Conservation (phyloP, 164 flowering plant genomes). For the Platanus orientalis region DNA sequence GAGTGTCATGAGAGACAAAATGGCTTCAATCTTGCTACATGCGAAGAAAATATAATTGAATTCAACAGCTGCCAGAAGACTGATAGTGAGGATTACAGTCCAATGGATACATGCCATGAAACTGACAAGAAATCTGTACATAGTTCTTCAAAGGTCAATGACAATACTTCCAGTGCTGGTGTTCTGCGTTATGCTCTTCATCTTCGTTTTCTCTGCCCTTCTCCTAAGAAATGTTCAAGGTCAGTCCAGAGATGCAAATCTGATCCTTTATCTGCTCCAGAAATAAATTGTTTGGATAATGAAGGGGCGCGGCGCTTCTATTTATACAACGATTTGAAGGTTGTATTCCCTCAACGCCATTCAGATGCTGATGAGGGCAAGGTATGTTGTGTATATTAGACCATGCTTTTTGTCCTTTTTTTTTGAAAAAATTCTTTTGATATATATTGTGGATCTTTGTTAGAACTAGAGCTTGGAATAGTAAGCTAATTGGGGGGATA, state of each 20-base stretch:
- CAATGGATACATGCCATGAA: slow-evolving; percentile 24
- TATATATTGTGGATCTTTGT: too few relatives aligned
- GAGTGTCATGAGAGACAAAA: slow-evolving; percentile 8
- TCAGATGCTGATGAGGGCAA: slow-evolving; percentile 93
- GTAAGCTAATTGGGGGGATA: too few relatives aligned
- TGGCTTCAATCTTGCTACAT: slow-evolving; percentile 4
- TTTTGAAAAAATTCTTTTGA: too few relatives aligned
- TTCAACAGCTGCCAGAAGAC: slow-evolving; percentile 10
- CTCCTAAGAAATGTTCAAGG: slow-evolving; percentile 47
- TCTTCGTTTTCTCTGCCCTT: slow-evolving; percentile 75
- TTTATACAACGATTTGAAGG: slow-evolving; percentile 79
- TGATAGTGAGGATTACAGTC: slow-evolving; percentile 15
- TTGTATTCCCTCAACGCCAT: slow-evolving; percentile 94
- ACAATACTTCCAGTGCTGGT: slow-evolving; percentile 43
- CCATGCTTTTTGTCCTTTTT: too few relatives aligned
- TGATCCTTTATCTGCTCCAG: slow-evolving; percentile 45
- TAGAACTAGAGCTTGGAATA: too few relatives aligned
- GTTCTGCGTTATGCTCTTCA: slow-evolving; percentile 93
- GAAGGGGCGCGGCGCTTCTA: slow-evolving; percentile 70
- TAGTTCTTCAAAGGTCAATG: slow-evolving; percentile 45
- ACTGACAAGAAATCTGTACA: slow-evolving; percentile 32
- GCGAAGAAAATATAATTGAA: slow-evolving; percentile 3
- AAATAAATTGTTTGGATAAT: slow-evolving; percentile 20
- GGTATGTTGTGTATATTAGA: slow-evolving; percentile 40
- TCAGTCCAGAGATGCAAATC: slow-evolving; percentile 63